Percentiles rank a stretch among this genome's conserved stretches.
Evolutionary conservation across 148 eudicot species (phyloP).

Genomic region (Vaccinium macrocarpon): DNA sequence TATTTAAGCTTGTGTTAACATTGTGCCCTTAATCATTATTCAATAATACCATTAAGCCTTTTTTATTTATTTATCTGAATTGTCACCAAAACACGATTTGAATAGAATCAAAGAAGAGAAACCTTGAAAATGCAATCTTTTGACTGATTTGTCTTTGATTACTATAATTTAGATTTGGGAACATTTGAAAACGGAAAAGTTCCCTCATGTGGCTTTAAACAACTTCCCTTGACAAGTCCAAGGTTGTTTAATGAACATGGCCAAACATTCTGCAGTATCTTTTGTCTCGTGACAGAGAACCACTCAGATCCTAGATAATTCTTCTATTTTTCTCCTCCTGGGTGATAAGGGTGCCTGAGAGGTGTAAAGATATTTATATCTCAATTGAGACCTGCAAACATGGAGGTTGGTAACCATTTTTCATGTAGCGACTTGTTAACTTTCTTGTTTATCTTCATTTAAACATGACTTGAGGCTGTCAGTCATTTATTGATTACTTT

Average conservation of each 20-base stretch:
- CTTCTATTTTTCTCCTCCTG: constrained; percentile 2
- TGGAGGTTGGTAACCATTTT: constrained; percentile 4
- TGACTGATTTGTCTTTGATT: background rate
- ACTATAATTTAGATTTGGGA: background rate
- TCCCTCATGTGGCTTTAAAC: background rate
- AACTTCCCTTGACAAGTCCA: background rate
- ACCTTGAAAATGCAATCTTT: background rate
- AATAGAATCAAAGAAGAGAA: background rate
- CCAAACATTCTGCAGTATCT: background rate
- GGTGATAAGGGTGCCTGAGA: background rate
- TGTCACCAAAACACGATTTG: background rate
- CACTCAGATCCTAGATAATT: background rate
- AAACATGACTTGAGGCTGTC: background rate
- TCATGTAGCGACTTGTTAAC: background rate
- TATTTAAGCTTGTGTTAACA: too few relatives aligned
- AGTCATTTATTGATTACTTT: background rate
- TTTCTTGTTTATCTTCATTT: background rate
- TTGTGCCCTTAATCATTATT: too few relatives aligned
- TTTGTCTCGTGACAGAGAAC: background rate
- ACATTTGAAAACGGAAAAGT: background rate
- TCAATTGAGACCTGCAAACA: constrained; percentile 3
- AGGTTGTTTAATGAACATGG: background rate
- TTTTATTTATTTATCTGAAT: background rate
- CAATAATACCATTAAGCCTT: too few relatives aligned
- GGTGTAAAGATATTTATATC: background rate